Percentiles rank a stretch among this genome's conserved stretches.
These are phyloP conservation scores for Solanum etuberosum DNA, from an alignment of 257 asterid genomes.

Conservation along the genomic window DNA sequence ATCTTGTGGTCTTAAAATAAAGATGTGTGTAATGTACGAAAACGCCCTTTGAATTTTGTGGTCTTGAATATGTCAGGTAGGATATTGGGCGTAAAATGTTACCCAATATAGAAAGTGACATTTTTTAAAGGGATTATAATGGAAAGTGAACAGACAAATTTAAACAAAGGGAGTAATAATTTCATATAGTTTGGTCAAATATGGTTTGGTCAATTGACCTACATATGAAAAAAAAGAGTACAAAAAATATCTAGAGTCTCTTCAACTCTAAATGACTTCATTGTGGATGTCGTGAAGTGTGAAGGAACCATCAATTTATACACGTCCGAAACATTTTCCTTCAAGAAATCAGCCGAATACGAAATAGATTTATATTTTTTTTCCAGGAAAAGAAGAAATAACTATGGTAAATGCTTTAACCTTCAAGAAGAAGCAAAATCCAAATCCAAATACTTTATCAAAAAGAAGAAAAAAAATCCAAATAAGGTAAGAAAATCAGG, in stretches of 20 bases:
- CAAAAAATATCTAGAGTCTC: neutral
- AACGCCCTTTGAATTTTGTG: neutral
- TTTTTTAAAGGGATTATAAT: neutral
- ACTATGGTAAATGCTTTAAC: neutral
- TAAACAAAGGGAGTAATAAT: neutral
- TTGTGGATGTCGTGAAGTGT: neutral
- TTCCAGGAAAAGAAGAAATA: neutral
- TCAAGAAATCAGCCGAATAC: neutral
- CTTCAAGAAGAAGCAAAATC: neutral
- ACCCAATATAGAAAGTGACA: neutral
- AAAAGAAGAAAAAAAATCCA: neutral
- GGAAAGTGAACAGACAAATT: neutral
- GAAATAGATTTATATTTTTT: neutral
- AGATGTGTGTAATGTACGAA: neutral
- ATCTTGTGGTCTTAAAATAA: neutral
- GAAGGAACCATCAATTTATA: neutral
- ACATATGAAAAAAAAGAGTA: neutral
- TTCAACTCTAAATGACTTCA: neutral
- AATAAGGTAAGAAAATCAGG: neutral
- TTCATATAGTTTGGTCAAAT: neutral
- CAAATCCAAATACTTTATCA: neutral
- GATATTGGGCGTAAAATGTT: neutral
- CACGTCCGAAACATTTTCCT: neutral
- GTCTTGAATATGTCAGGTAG: neutral
- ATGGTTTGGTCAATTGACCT: neutral